These are phyloP conservation scores for Phtheirospermum japonicum DNA, from an alignment of 257 asterid species.

Conservation along the genomic window DNA sequence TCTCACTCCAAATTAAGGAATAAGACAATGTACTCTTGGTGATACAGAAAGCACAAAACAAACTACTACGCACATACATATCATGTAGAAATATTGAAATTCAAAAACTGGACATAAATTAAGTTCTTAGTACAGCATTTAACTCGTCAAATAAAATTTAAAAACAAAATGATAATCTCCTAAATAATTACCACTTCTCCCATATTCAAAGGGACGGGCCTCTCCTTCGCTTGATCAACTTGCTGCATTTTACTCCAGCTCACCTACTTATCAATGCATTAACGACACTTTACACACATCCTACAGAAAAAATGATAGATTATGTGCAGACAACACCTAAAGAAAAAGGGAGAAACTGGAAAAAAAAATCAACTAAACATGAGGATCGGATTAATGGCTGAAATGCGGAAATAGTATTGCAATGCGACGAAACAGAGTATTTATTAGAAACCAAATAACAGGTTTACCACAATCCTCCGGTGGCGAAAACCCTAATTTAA, in stretches of 20 bases:
- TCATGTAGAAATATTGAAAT: neutral
- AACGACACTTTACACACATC: neutral
- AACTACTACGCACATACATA: neutral
- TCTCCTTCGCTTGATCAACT: constrained; percentile 45
- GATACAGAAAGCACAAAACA: constrained; percentile 2
- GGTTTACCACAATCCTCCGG: constrained; percentile 19
- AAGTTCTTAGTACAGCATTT: neutral
- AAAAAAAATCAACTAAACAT: no score
- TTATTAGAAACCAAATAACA: neutral
- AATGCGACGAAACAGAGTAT: neutral
- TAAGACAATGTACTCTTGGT: neutral
- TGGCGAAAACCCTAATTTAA: constrained; percentile 38
- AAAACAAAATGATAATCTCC: neutral
- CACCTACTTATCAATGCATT: constrained; percentile 26
- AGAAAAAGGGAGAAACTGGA: neutral
- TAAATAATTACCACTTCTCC: constrained; percentile 41
- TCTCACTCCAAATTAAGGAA: neutral
- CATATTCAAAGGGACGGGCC: constrained; percentile 31
- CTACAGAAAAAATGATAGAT: neutral
- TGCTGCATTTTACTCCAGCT: constrained; percentile 39
- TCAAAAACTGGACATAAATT: neutral
- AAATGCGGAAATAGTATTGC: neutral
- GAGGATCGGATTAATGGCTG: no score
- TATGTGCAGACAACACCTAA: neutral
- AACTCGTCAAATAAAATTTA: constrained; percentile 11